phyloP scores from a whole-genome alignment of 148 eudicot genomes.

The Bassia scoparia region DNA sequence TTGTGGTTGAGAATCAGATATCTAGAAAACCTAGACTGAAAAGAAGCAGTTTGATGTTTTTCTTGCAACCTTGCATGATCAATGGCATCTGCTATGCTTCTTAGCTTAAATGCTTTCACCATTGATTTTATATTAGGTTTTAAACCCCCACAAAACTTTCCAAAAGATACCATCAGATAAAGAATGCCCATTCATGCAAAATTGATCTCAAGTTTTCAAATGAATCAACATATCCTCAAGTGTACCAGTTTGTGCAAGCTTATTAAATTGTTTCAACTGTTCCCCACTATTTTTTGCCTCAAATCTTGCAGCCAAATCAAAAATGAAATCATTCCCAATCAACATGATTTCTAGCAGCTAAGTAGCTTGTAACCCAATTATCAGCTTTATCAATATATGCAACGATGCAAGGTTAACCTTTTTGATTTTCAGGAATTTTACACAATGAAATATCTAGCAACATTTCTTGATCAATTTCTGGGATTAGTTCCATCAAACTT shows the following conservation, averaged over 20 bases:
- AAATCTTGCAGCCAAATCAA: slow-evolving; percentile 7
- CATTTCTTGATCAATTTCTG: slow-evolving; percentile 6
- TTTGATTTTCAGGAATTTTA: not conserved
- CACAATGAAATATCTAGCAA: not conserved
- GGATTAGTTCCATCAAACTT: slow-evolving; percentile 5
- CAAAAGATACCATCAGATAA: not conserved
- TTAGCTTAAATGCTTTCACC: not conserved
- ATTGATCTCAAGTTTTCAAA: not conserved
- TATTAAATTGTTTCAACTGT: slow-evolving; percentile 10
- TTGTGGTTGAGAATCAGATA: not conserved
- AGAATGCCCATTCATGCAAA: not conserved
- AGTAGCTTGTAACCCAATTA: not conserved
- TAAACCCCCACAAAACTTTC: not conserved
- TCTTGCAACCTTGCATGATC: not conserved
- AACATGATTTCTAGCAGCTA: not conserved
- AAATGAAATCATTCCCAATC: not conserved
- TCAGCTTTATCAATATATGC: not conserved
- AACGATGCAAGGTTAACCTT: not conserved
- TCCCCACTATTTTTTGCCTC: not conserved
- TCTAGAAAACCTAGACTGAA: not conserved
- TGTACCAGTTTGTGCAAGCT: not conserved
- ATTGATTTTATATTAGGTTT: not conserved
- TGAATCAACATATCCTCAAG: not conserved
- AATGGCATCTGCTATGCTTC: not conserved
- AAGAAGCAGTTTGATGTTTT: not conserved